A percentile compares a stretch with the other conserved stretches of the same genome.
phyloP scores from a whole-genome alignment of 2,329 filamentous ascomycete species.

The Nothomitra cinnamomea region DNA sequence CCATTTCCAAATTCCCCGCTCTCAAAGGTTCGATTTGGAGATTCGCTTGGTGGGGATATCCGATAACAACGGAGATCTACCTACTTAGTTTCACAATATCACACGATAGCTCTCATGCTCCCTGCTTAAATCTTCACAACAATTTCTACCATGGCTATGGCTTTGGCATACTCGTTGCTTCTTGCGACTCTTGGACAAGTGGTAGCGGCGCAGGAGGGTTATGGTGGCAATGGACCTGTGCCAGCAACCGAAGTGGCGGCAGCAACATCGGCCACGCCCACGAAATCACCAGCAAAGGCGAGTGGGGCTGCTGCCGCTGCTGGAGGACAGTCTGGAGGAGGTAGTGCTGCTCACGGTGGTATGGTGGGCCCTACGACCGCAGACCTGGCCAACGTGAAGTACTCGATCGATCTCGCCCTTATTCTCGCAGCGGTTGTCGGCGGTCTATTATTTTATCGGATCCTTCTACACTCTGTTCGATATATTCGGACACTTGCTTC shows the following conservation, averaged over 20 bases:
- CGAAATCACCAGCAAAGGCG: too few relatives aligned
- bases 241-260: not conserved
- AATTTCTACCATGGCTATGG: not conserved
- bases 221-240: not conserved
- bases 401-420: not conserved
- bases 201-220: not conserved
- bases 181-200: not conserved
- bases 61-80: too few relatives aligned
- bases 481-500: slow-evolving; percentile 5
- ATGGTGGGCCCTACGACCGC: not conserved
- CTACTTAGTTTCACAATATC: too few relatives aligned
- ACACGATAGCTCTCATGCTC: too few relatives aligned
- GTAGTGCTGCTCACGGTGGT: not conserved
- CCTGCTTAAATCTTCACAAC: too few relatives aligned
- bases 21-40: too few relatives aligned
- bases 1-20: too few relatives aligned
- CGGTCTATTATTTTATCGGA: not conserved
- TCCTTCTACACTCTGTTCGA: not conserved
- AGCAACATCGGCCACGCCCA: not conserved
- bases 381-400: not conserved
- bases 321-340: not conserved
- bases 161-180: not conserved
- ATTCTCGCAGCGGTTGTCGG: not conserved
- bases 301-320: not conserved
- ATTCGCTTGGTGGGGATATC: too few relatives aligned